Conservation (phyloP, 768 basidiomycete genomes). For the Dentipellis fragilis region DNA sequence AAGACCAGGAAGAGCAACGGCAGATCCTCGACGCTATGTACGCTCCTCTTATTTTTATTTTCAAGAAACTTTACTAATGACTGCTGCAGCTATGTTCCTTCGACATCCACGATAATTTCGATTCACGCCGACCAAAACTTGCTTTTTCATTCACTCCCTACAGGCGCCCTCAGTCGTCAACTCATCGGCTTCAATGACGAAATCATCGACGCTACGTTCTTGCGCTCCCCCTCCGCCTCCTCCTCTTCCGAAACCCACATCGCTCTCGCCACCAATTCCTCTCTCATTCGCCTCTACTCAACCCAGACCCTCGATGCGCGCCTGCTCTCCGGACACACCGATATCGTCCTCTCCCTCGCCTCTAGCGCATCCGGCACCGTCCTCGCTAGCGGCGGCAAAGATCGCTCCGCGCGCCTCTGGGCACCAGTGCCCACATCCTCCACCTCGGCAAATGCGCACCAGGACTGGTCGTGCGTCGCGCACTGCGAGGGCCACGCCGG, state of each 20-base stretch:
- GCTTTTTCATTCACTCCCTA: conserved; percentile 75
- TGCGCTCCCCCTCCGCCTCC: conserved; percentile 35
- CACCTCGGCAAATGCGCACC: conserved; percentile 14
- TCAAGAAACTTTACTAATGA: conserved; percentile 1
- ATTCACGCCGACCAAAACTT: conserved; percentile 97
- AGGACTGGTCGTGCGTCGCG: conserved; percentile 70
- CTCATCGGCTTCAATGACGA: conserved; percentile 97
- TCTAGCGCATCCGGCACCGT: conserved; percentile 53
- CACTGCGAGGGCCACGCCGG: conserved; percentile 92
- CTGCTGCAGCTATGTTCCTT: conserved; percentile 53
- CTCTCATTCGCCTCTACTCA: conserved; percentile 85
- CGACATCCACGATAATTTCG: conserved; percentile 59
- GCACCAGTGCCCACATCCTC: conserved; percentile 20
- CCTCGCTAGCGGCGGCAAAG: conserved; percentile 90
- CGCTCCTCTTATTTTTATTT: conserved; percentile 22
- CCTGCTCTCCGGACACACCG: conserved; percentile 79
- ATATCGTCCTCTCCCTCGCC: conserved; percentile 85
- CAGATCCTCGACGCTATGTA: conserved; percentile 81
- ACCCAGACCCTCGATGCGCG: conserved; percentile 69
- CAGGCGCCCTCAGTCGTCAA: conserved; percentile 58
- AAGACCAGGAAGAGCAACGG: conserved; percentile 66
- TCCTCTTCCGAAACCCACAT: conserved; percentile 52
- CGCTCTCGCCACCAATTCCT: conserved; percentile 96
- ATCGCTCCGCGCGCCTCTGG: conserved; percentile 84
- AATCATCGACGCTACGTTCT: conserved; percentile 82